Base-by-base conservation (phyloP, 768 basidiomycete species). In the Leccinum disarticulatum region DNA sequence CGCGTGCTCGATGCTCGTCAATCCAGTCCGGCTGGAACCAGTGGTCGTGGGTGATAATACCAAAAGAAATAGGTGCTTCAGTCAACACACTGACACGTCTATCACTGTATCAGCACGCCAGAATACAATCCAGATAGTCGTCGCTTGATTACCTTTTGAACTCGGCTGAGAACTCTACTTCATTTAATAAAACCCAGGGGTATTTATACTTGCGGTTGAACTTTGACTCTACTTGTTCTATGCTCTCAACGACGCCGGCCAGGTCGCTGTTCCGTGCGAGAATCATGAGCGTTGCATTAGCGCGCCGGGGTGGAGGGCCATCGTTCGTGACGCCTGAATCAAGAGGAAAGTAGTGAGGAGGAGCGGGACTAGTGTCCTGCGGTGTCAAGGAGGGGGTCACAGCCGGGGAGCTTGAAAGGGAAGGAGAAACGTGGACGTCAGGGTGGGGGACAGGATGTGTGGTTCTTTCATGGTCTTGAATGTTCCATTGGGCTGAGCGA, bases 21-120 rank as follows among this genome's bases (percentile, higher is more conserved):
- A 92, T 84, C 83, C 82, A 88, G 35, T 80, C 79, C 0, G 90
- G 90, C 68, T 91, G 90, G 61, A 76, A 74, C 90, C 90, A 91
- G 55, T 88, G 80, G 3, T 84, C 79, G 25, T 70, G 71, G 17
- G 86, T 82, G 27, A 92, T 83, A 2, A 78, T 68, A 8, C 85
- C 87, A 63, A 86, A 88, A 15, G 75, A 68, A 33, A 83, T 75
- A 4, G 77, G 74, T 3, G 79, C 73, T 10, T 72, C 64, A 1
- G 80, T 82, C 52, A 83, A 54, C 9, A 75, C 72, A 36, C 66
- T 56, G 14, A 77, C 65, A 14, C 71, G 72, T 33, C 78, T 74
- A 43, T 61, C 64, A 49, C 57, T 52, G n/a, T 66, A 73, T 72
- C 46, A 63, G 57, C 15, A 47, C 15, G 51, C 8, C 25, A 4